Percentiles rank a stretch among this genome's conserved stretches.
Conservation (phyloP, 2,329 filamentous ascomycete species). For the Trichoderma lentiforme region DNA sequence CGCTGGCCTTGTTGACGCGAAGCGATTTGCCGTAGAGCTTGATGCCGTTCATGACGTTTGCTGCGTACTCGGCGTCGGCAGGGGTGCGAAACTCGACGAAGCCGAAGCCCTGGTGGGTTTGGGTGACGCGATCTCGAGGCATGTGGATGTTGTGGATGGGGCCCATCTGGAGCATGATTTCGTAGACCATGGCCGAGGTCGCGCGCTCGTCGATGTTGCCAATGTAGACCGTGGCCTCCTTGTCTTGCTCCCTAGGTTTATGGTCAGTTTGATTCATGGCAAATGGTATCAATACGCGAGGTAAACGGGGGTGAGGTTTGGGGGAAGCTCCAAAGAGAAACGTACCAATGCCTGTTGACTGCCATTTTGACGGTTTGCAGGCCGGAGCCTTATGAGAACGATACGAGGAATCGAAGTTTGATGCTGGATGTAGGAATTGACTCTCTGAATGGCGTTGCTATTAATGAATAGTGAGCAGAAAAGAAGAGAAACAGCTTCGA, state of each 20-base stretch:
- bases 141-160: constrained; percentile 98
- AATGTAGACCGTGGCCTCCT: constrained; percentile 96
- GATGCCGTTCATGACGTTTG: constrained; percentile 94
- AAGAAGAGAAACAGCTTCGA: neutral
- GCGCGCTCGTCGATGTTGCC: constrained; percentile 98
- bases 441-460: neutral
- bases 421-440: neutral
- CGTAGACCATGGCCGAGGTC: constrained; percentile 85
- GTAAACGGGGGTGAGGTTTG: neutral
- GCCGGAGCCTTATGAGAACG: neutral
- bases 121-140: constrained; percentile 95
- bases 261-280: neutral
- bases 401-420: too few relatives aligned
- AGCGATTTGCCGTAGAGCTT: constrained; percentile 91
- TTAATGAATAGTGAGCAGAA: neutral
- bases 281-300: neutral
- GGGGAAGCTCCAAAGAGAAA: neutral
- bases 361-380: constrained; percentile 51
- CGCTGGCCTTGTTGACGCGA: constrained; percentile 87
- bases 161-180: constrained; percentile 96
- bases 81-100: constrained; percentile 98
- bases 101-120: constrained; percentile 95
- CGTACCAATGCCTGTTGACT: constrained; percentile 71
- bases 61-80: constrained; percentile 93
- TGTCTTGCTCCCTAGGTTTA: constrained; percentile 82